Percentiles rank a stretch among this genome's conserved stretches.
Conservation (phyloP, 2,329 filamentous ascomycete species). For the Delphinella strobiligena region DNA sequence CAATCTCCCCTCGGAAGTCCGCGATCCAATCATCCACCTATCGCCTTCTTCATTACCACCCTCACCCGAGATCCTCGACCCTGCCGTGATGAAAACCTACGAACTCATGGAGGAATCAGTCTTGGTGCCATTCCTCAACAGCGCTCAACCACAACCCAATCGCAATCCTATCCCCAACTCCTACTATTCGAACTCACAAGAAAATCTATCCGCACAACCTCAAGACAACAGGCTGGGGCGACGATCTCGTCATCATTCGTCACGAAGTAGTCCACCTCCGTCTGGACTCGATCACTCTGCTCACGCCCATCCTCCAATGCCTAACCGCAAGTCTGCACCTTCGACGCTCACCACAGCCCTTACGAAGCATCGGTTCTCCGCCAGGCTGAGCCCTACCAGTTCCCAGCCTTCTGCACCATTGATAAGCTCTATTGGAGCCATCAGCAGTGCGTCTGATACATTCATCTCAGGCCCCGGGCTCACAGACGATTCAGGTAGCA, state of each 20-base stretch:
- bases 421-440: slow-evolving; percentile 3
- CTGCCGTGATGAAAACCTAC: slow-evolving; percentile 77
- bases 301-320: slow-evolving; percentile 8
- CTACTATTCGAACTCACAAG: slow-evolving; percentile 29
- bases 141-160: slow-evolving; percentile 35
- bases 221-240: slow-evolving; percentile 25
- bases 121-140: slow-evolving; percentile 80
- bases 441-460: slow-evolving; percentile 13
- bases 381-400: slow-evolving; percentile 20
- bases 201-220: slow-evolving; percentile 24
- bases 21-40: slow-evolving; percentile 63
- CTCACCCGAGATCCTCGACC: slow-evolving; percentile 62
- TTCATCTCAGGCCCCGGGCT: slow-evolving; percentile 33
- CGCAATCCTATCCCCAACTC: slow-evolving; percentile 30
- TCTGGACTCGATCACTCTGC: slow-evolving; percentile 18
- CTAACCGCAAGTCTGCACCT: slow-evolving; percentile 22
- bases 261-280: slow-evolving; percentile 19
- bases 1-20: slow-evolving; percentile 76
- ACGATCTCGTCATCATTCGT: slow-evolving; percentile 7
- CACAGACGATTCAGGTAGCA: slow-evolving; percentile 54
- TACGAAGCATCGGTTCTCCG: slow-evolving; percentile 20
- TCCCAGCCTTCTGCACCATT: slow-evolving; percentile 15
- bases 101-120: slow-evolving; percentile 98
- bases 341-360: slow-evolving; percentile 19
- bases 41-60: slow-evolving; percentile 51